phyloP scores from a whole-genome alignment of 2,329 filamentous ascomycete genomes.

The Ceratocystis papillata region DNA sequence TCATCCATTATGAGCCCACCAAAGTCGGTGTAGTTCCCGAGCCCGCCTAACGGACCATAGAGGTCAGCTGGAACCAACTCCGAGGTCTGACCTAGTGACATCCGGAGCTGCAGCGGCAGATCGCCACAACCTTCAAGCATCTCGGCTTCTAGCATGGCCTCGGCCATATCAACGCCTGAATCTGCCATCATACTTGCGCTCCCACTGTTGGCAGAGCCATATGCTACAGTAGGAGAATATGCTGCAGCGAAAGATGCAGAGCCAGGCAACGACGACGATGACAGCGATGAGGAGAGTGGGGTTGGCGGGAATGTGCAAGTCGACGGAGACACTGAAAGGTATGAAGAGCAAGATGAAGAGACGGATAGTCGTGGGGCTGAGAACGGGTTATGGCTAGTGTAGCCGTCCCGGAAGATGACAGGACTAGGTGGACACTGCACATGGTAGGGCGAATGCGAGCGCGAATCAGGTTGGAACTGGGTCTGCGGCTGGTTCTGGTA shows the following conservation, averaged over 20 bases:
- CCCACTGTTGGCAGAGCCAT: not conserved
- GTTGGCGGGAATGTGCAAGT: constrained; percentile 28
- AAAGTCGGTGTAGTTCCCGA: too few species aligned
- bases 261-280: not conserved
- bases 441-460: constrained; percentile 25
- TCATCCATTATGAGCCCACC: too few species aligned
- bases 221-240: not conserved
- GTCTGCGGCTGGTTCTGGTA: constrained; percentile 30
- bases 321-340: not conserved
- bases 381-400: not conserved
- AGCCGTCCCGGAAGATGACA: constrained; percentile 30
- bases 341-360: constrained; percentile 6
- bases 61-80: too few species aligned
- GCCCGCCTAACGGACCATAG: too few species aligned
- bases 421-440: constrained; percentile 42
- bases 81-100: not conserved
- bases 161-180: not conserved
- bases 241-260: not conserved
- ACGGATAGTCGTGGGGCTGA: not conserved
- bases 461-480: not conserved
- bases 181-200: not conserved
- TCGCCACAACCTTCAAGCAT: not conserved
- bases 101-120: not conserved
- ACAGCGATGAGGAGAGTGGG: not conserved
- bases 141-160: not conserved